Evolutionary conservation across 768 basidiomycete genomes (phyloP).

Genomic region (Ramaria sp.): DNA sequence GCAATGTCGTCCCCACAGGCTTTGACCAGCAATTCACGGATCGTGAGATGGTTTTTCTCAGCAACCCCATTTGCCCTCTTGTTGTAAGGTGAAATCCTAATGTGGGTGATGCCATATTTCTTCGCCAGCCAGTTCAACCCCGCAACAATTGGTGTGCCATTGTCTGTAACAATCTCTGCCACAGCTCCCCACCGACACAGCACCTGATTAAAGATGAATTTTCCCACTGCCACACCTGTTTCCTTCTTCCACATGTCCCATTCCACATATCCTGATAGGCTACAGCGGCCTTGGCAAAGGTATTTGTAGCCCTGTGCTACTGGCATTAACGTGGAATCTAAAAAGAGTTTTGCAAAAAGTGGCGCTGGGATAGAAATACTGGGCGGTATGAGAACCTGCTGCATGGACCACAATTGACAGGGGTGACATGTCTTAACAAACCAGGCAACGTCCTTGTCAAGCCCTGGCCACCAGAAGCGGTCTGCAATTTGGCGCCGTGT

Average conservation of each 20-base stretch:
- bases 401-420: conserved; percentile 23
- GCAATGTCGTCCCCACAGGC: conserved; percentile 19
- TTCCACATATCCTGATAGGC: conserved; percentile 25
- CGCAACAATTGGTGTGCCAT: conserved; percentile 22
- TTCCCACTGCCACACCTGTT: conserved; percentile 17
- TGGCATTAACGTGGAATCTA: conserved; percentile 32
- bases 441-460: conserved; percentile 14
- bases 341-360: conserved; percentile 24
- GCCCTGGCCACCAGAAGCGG: conserved; percentile 18
- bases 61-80: conserved; percentile 29
- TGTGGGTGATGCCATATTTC: conserved; percentile 26
- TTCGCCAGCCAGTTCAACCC: conserved; percentile 16
- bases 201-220: conserved; percentile 27
- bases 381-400: conserved; percentile 16
- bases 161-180: conserved; percentile 30
- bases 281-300: conserved; percentile 26
- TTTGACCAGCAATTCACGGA: conserved; percentile 25
- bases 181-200: conserved; percentile 30
- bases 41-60: conserved; percentile 19
- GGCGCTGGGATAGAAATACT: conserved; percentile 11
- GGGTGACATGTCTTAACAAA: conserved; percentile 23
- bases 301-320: conserved; percentile 21
- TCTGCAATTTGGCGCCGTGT: neutral
- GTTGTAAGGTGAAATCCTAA: conserved; percentile 32
- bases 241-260: conserved; percentile 19